Base-by-base conservation (phyloP, 2,329 filamentous ascomycete species). In the Geosmithia morbida region DNA sequence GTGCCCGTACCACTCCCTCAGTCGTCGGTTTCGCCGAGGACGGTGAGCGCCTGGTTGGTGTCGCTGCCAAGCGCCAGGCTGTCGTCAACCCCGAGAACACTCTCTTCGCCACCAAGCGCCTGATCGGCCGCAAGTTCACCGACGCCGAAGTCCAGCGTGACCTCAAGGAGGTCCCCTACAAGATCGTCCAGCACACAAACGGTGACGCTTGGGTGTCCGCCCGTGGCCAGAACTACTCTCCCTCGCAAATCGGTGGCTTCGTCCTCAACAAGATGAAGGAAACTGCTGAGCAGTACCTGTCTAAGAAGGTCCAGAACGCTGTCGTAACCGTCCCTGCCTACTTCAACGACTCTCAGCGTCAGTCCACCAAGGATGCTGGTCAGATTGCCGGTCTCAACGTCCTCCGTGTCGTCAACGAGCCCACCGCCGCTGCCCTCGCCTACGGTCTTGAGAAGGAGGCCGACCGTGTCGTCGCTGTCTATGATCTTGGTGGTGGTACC, bases 41-140 rank as follows among this genome's bases (percentile, higher is more conserved):
- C 65, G 89, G 89, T 56, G 90, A 97, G 78, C 85, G 90, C 63
- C 77, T 97, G 53, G 90, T 97, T 56, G 90, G 90, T 84, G 88
- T 96, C 56, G 87, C 90, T 52, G 90, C 90, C 60, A 97, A 97
- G 81, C 88, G 89, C 63, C 90, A 97, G 74, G 90, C 89, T 54
- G 90, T 96, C 58, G 89, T 97, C 61, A 97, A 97, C 77, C 90
- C 90, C 51, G 89, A 96, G 70, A 96, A 96, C 77, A 97, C 90
- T 49, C 81, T 97, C 50, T 97, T 96, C 67, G 90, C 89, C 66
- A 96, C 90, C 56, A 97, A 97, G 83, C 87, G 90, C 79, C 81
- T 97, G 66, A 96, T 97, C 67, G 90, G 90, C 63, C 87, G 90
- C 67, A 96, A 96, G 76, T 97, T 90, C 77, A 87, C 79, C 66